Percentiles rank a stretch among this genome's conserved stretches.
phyloP scores from a whole-genome alignment of 139 green algal species.

The Astrephomene gubernaculifera region DNA sequence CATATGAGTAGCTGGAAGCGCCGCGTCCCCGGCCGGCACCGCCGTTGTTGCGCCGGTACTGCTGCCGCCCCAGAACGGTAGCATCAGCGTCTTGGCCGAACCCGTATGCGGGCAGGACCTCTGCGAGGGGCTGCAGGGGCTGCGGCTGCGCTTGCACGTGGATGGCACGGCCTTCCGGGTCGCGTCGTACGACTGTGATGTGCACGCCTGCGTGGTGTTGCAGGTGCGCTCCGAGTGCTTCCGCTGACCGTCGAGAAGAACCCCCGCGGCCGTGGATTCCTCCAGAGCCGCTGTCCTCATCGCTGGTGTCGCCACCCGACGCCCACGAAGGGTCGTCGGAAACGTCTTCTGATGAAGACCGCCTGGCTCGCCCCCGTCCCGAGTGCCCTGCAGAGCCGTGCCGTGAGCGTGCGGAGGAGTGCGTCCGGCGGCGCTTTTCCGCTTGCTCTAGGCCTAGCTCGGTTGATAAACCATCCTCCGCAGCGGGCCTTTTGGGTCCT shows the following conservation, averaged over 20 bases:
- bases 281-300: conserved; percentile 24
- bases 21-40: background rate
- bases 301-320: conserved; percentile 4
- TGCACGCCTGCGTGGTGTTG: conserved; percentile 11
- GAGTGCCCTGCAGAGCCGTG: background rate
- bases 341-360: background rate
- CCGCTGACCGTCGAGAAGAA: background rate
- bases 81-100: background rate
- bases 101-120: background rate
- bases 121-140: background rate
- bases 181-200: conserved; percentile 12
- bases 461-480: background rate
- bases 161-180: background rate
- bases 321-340: conserved; percentile 20
- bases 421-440: conserved; percentile 18
- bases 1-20: background rate
- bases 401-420: background rate
- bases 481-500: background rate
- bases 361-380: background rate
- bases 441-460: background rate
- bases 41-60: background rate
- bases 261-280: background rate
- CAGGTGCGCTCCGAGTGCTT: background rate
- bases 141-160: conserved; percentile 7
- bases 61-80: background rate